phyloP scores from a whole-genome alignment of 2,329 filamentous ascomycete genomes.

The Hymenotorrendiella dingleyae region DNA sequence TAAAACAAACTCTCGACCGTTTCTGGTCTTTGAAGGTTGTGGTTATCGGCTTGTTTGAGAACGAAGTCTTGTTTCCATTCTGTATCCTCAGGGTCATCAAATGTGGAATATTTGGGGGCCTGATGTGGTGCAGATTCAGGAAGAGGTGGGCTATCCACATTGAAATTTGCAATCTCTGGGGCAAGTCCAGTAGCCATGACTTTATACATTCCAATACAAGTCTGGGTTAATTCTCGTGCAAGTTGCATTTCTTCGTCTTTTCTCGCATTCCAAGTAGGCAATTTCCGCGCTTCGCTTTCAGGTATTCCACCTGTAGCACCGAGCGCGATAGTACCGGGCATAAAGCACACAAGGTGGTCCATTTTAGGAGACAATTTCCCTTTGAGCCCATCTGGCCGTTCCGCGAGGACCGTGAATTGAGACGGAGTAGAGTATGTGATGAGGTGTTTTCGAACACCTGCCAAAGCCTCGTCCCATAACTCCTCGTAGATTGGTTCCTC shows the following conservation, averaged over 20 bases:
- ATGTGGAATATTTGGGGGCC: slow-evolving; percentile 44
- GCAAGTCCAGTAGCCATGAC: slow-evolving; percentile 86
- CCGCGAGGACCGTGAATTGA: slow-evolving; percentile 82
- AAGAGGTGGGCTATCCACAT: slow-evolving; percentile 62
- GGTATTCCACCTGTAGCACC: slow-evolving; percentile 75
- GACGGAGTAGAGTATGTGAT: slow-evolving; percentile 79
- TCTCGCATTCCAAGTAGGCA: slow-evolving; percentile 65
- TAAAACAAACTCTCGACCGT: slow-evolving; percentile 96
- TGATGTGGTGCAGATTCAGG: slow-evolving; percentile 50
- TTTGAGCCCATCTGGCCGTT: slow-evolving; percentile 69
- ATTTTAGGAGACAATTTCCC: slow-evolving; percentile 75
- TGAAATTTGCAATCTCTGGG: slow-evolving; percentile 89
- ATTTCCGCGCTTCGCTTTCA: slow-evolving; percentile 68
- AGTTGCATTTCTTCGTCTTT: slow-evolving; percentile 85
- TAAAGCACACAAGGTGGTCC: slow-evolving; percentile 97
- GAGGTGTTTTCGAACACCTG: slow-evolving; percentile 84
- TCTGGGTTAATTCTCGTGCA: slow-evolving; percentile 87
- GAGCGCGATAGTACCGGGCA: slow-evolving; percentile 91
- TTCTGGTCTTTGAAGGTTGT: slow-evolving; percentile 93
- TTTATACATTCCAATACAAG: slow-evolving; percentile 97
- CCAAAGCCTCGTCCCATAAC: slow-evolving; percentile 85
- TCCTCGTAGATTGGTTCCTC: slow-evolving; percentile 81
- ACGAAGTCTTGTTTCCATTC: slow-evolving; percentile 72
- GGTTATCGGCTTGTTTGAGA: slow-evolving; percentile 75
- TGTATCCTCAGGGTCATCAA: slow-evolving; percentile 44